Evolutionary conservation across 1,284 basidiomycete species (phyloP).

Genomic region (Inonotus hispidus): DNA sequence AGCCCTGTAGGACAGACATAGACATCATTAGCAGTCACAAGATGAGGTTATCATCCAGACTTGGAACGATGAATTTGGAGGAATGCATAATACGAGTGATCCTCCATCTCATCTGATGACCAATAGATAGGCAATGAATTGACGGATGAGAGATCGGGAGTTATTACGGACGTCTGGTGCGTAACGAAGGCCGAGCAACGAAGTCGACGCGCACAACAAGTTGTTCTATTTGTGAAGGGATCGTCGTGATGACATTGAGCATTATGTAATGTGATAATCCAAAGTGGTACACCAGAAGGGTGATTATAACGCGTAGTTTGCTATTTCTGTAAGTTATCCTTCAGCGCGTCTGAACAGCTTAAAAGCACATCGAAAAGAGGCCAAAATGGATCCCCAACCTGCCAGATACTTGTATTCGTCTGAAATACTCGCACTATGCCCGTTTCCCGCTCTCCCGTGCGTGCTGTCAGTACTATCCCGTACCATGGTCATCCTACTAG

Average conservation of each 20-base stretch:
- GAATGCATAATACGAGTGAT: too few relatives aligned
- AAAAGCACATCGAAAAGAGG: neutral
- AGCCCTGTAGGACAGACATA: conserved; percentile 32
- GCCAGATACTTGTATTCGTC: too few relatives aligned
- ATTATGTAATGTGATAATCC: neutral
- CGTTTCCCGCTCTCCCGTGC: neutral
- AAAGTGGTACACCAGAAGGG: neutral
- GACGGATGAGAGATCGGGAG: too few relatives aligned
- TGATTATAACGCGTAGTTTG: conserved; percentile 14
- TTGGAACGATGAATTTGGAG: too few relatives aligned
- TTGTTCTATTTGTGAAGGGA: too few relatives aligned
- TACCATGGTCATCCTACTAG: neutral
- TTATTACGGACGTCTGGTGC: too few relatives aligned
- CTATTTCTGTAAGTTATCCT: neutral
- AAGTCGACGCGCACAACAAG: too few relatives aligned
- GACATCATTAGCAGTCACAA: neutral
- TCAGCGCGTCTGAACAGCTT: neutral
- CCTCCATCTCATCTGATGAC: too few relatives aligned
- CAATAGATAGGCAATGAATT: too few relatives aligned
- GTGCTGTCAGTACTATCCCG: too few relatives aligned
- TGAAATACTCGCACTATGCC: neutral
- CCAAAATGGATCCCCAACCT: conserved; percentile 4
- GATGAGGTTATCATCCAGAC: neutral
- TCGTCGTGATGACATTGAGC: too few relatives aligned
- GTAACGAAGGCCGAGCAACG: neutral